These are phyloP conservation scores for Spergularia azorica DNA, from an alignment of 179 eudicot genomes.

Conservation along the genomic window DNA sequence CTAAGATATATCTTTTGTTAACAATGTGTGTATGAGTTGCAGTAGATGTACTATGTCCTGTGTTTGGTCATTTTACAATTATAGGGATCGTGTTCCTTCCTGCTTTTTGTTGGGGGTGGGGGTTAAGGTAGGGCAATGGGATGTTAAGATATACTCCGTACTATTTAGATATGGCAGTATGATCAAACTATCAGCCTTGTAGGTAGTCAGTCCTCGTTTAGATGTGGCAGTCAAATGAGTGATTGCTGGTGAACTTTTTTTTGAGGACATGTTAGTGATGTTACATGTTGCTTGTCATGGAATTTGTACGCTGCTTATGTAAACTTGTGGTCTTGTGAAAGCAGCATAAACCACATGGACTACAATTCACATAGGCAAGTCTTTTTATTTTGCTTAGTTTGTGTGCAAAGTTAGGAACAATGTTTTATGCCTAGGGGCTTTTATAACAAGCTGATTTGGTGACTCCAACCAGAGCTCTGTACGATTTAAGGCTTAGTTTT, in stretches of 20 bases:
- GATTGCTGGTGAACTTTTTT: neutral
- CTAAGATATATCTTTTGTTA: neutral
- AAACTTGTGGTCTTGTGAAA: neutral
- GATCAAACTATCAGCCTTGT: neutral
- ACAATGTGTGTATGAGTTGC: neutral
- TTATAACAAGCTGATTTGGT: neutral
- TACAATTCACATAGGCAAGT: no score
- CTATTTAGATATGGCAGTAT: no score
- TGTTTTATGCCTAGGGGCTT: neutral
- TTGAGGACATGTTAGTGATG: neutral
- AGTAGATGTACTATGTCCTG: neutral
- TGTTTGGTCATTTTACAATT: neutral
- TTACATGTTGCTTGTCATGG: no score
- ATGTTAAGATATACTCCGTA: neutral
- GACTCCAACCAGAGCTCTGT: neutral
- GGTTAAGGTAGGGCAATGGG: neutral
- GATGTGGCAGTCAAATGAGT: neutral
- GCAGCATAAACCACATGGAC: neutral
- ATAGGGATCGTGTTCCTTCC: neutral
- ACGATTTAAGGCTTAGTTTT: neutral
- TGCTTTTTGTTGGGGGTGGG: neutral
- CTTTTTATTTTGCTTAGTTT: no score
- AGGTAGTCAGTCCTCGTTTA: neutral
- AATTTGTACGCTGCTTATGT: neutral
- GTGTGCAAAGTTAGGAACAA: neutral